Conservation (phyloP, 2,329 filamentous ascomycete genomes). For the Hypoxylon sp. region DNA sequence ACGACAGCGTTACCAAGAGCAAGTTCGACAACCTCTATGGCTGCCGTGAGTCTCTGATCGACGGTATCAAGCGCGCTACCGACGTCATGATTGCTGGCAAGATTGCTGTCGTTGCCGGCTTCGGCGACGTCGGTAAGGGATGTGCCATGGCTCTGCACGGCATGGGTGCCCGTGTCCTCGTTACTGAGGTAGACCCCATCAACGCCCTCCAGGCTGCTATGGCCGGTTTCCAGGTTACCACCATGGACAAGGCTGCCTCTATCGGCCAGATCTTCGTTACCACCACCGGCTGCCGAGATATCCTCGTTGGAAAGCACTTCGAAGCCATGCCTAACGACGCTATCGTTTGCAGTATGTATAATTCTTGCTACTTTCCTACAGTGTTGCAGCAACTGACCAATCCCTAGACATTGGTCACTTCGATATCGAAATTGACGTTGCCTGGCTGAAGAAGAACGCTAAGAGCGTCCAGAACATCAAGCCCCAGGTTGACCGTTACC, state of each 20-base stretch:
- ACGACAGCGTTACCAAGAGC: conserved; percentile 99
- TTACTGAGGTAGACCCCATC: conserved; percentile 99
- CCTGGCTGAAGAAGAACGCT: conserved; percentile 98
- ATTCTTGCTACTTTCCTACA: neutral
- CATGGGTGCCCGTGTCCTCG: conserved; percentile 96
- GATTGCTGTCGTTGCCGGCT: conserved; percentile 96
- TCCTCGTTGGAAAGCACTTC: conserved; percentile 92
- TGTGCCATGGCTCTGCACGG: conserved; percentile 94
- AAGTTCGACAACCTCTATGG: conserved; percentile 99
- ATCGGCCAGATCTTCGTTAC: conserved; percentile 98
- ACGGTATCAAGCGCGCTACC: conserved; percentile 99
- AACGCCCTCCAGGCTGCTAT: conserved; percentile 99
- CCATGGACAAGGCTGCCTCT: conserved; percentile 95
- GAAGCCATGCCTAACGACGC: conserved; percentile 96
- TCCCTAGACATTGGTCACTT: conserved; percentile 93
- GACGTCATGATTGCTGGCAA: conserved; percentile 99
- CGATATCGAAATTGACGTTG: conserved; percentile 99
- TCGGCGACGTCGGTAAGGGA: conserved; percentile 99
- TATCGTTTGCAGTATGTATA: conserved; percentile 90
- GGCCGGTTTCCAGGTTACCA: conserved; percentile 94
- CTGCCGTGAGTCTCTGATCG: conserved; percentile 97
- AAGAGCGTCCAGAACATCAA: conserved; percentile 98
- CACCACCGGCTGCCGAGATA: conserved; percentile 99
- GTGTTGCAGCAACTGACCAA: conserved; percentile 31
- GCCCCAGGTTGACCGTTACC: conserved; percentile 98